A percentile compares a stretch with the other conserved stretches of the same genome.
Evolutionary conservation across 2,329 filamentous ascomycete genomes (phyloP).

Genomic region (Neospermospora avenae): DNA sequence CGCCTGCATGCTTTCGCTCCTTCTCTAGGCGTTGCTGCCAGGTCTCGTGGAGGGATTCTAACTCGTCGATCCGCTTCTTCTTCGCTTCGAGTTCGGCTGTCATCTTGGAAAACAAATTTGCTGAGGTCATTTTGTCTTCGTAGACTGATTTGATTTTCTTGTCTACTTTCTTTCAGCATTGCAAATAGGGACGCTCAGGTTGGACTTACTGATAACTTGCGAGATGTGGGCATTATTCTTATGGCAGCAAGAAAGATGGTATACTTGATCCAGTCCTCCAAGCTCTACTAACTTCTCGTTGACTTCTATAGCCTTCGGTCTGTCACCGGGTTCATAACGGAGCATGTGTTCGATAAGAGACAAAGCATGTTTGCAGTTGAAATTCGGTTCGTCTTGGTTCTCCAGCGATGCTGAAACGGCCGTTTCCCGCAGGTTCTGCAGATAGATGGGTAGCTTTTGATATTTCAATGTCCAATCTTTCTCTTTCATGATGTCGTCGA

Average conservation of each 20-base stretch:
- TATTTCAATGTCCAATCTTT: constrained; percentile 36
- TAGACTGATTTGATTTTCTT: constrained; percentile 20
- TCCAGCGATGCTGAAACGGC: constrained; percentile 18
- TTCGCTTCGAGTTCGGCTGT: constrained; percentile 16
- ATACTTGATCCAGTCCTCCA: constrained; percentile 47
- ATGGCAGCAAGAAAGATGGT: constrained; percentile 45
- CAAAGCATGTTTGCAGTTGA: constrained; percentile 39
- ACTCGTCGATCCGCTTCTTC: constrained; percentile 19
- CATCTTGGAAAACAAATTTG: constrained; percentile 8
- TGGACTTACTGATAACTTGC: constrained; percentile 36
- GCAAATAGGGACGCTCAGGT: not conserved
- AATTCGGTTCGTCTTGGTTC: constrained; percentile 17
- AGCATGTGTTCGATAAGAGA: constrained; percentile 51
- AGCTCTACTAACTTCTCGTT: constrained; percentile 45
- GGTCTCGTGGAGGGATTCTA: constrained; percentile 20
- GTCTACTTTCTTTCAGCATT: constrained; percentile 14
- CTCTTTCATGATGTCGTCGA: constrained; percentile 39
- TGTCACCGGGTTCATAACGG: constrained; percentile 45
- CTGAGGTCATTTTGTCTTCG: constrained; percentile 8
- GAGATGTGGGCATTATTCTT: constrained; percentile 37
- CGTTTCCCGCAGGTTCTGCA: constrained; percentile 15
- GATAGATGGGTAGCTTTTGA: constrained; percentile 16
- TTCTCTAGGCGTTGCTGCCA: constrained; percentile 23
- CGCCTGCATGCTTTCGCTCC: constrained; percentile 23
- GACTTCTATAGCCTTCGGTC: constrained; percentile 49